Conservation (phyloP, 2,329 filamentous ascomycete genomes). For the Diaporthe sp. region DNA sequence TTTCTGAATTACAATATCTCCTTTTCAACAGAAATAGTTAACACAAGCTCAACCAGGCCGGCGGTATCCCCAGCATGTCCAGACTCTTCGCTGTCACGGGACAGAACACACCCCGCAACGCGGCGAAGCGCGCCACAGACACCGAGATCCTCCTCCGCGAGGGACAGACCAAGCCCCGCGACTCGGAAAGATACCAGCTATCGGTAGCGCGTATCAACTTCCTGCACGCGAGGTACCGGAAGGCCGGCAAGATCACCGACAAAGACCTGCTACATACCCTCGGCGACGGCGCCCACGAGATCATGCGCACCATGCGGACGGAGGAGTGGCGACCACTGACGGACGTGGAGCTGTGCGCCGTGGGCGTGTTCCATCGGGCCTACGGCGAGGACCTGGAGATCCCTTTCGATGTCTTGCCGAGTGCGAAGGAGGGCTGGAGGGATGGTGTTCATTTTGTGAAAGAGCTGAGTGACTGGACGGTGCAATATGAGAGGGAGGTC, state of each 20-base stretch:
- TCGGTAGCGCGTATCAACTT: background rate
- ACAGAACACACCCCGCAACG: background rate
- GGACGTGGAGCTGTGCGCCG: background rate
- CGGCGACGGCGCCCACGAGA: background rate
- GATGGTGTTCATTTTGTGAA: background rate
- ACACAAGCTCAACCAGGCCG: background rate
- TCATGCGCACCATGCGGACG: background rate
- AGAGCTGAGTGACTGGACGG: slow-evolving; percentile 13
- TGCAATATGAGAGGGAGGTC: slow-evolving; percentile 2
- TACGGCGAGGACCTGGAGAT: slow-evolving; percentile 7
- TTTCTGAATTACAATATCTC: too few relatives aligned
- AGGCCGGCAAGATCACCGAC: slow-evolving; percentile 2
- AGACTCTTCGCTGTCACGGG: slow-evolving; percentile 4
- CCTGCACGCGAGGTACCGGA: background rate
- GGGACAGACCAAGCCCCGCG: background rate
- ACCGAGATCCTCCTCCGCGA: slow-evolving; percentile 11
- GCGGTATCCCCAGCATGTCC: slow-evolving; percentile 9
- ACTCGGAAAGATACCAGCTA: background rate
- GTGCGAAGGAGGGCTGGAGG: background rate
- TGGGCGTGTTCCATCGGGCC: background rate
- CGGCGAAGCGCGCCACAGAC: background rate
- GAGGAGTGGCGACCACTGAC: background rate
- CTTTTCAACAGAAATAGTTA: too few relatives aligned
- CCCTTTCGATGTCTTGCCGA: background rate
- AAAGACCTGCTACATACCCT: background rate